These are phyloP conservation scores for Psilocybe tampanensis DNA, from an alignment of 768 basidiomycete species.

Conservation along the genomic window DNA sequence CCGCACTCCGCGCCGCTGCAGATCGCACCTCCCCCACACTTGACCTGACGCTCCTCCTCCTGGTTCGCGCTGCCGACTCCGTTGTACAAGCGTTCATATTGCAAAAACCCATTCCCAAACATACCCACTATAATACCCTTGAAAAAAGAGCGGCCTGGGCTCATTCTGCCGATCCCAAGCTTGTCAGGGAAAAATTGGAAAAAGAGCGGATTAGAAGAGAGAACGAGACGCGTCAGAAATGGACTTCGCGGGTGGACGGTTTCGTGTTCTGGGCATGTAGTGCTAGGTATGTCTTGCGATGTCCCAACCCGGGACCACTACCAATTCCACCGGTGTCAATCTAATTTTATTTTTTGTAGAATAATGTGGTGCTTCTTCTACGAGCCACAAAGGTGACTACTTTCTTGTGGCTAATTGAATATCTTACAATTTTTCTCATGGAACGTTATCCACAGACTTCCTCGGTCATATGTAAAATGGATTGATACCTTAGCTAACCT, in stretches of 20 bases:
- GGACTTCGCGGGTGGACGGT: conserved; percentile 60
- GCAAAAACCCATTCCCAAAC: conserved; percentile 20
- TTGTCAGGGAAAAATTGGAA: conserved; percentile 23
- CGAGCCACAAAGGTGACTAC: conserved; percentile 61
- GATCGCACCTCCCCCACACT: conserved; percentile 54
- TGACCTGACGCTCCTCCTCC: conserved; percentile 66
- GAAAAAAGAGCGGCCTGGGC: neutral
- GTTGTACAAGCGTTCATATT: conserved; percentile 54
- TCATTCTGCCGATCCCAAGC: conserved; percentile 13
- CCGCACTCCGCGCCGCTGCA: conserved; percentile 1
- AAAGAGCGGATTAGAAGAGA: conserved; percentile 31
- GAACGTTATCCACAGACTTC: conserved; percentile 41
- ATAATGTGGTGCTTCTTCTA: conserved; percentile 94
- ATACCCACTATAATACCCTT: neutral
- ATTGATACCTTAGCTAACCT: conserved; percentile 70
- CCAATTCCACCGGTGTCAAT: neutral
- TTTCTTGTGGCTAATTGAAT: neutral
- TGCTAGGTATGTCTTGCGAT: conserved; percentile 54
- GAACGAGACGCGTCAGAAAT: conserved; percentile 20
- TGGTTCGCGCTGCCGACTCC: conserved; percentile 73
- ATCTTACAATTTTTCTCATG: neutral
- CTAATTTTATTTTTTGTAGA: conserved; percentile 36
- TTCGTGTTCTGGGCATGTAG: conserved; percentile 79
- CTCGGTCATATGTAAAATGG: conserved; percentile 76
- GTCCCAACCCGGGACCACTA: neutral